phyloP scores from a whole-genome alignment of 75 land plant species.

The Picea sitchensis region DNA sequence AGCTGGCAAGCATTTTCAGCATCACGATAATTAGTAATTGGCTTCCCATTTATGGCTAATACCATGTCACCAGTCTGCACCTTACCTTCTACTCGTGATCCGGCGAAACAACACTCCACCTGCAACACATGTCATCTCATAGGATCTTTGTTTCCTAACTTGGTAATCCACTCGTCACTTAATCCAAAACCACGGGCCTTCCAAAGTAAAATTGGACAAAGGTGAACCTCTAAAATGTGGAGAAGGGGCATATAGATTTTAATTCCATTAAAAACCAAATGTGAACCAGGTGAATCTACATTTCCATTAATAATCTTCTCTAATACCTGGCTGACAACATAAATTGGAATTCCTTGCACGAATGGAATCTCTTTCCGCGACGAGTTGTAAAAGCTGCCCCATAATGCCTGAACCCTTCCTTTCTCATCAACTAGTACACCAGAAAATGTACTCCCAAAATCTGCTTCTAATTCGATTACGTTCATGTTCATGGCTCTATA shows the following conservation, averaged over 20 bases:
- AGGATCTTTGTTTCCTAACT: constrained; percentile 83
- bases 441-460: constrained; percentile 10
- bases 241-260: constrained; percentile 78
- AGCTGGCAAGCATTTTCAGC: constrained; percentile 75
- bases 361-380: constrained; percentile 9
- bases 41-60: constrained; percentile 72
- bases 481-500: constrained; percentile 95
- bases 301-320: constrained; percentile 72
- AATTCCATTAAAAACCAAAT: constrained; percentile 68
- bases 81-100: constrained; percentile 70
- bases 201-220: constrained; percentile 87
- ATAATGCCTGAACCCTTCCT: too few relatives aligned
- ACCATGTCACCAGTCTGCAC: constrained; percentile 92
- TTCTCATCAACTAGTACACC: too few relatives aligned
- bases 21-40: constrained; percentile 81
- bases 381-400: too few relatives aligned
- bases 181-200: constrained; percentile 92
- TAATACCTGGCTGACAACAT: constrained; percentile 75
- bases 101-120: constrained; percentile 90
- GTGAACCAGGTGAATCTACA: constrained; percentile 27
- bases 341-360: constrained; percentile 66
- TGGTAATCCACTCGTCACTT: constrained; percentile 82
- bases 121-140: constrained; percentile 77
- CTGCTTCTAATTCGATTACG: constrained; percentile 88
- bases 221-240: constrained; percentile 80